Conservation (phyloP, 345 rosid species). For the Brassica juncea region DNA sequence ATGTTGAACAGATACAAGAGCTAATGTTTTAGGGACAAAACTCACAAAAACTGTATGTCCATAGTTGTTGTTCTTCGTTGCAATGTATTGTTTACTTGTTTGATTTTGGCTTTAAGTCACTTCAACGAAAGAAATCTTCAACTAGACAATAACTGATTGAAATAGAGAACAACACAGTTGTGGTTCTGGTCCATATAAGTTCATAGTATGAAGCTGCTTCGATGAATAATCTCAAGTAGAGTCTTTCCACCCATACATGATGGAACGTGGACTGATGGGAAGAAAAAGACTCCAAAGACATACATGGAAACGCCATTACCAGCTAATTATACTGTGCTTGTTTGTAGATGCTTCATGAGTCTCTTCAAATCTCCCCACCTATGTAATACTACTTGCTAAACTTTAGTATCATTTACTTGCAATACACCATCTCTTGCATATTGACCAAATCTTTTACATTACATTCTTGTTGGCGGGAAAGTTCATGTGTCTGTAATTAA, state of each 20-base stretch:
- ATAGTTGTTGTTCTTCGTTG: background rate
- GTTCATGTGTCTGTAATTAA: no score
- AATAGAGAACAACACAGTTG: background rate
- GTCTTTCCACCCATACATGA: no score
- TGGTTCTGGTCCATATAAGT: background rate
- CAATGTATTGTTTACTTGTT: background rate
- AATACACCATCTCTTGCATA: no score
- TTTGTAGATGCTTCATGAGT: background rate
- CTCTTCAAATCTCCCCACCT: background rate
- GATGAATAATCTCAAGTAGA: no score
- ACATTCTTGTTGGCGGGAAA: no score
- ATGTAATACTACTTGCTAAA: background rate
- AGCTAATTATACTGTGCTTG: background rate
- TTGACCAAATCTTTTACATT: no score
- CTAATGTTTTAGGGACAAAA: conserved; percentile 4
- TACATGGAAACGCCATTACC: background rate
- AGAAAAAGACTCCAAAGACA: background rate
- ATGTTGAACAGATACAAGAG: background rate
- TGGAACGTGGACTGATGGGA: background rate
- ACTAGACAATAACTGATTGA: background rate
- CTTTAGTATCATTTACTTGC: background rate
- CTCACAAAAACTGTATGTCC: background rate
- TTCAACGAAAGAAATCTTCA: background rate
- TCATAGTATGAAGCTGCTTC: no score
- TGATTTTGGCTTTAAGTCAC: background rate